Evolutionary conservation across 2,329 filamentous ascomycete species (phyloP), one percentile per base, ranked within the genome.

Genomic region (Aphanocladium album): DNA sequence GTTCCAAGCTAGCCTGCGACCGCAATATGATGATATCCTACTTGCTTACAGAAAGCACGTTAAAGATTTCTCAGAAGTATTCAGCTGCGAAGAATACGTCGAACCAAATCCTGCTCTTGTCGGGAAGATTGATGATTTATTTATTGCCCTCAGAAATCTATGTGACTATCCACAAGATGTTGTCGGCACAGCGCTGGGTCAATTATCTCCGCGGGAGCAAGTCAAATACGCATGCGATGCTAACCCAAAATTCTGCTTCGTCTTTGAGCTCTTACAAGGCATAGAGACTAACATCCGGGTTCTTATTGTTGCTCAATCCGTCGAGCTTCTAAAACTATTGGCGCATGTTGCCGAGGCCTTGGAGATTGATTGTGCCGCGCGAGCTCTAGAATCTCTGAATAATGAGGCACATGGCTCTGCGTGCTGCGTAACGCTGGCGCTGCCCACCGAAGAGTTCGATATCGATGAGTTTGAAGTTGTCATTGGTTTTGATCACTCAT

Each of bases 211-310:
- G 8, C 67, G 70, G 4, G 75, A 79, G 23, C 73, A 77, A 57
- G 79, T 79, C 65, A 85, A 80, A 66, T 82, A 84, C 64, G 78
- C 80, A 1, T 77, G 80, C 60, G 80, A 80, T 57, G 80, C 82
- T 11, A 87, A 85, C 69, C 74, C 82, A 59, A 88, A 88, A 65
- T 84, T 83, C 65, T 79, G 77, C 35, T 88, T 88, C 64, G 66
- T 87, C 6, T 80, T 77, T 49, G 83, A 86, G 63, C 72, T 88
- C 3, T 68, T 87, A 33, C 72, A 79, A 21, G 67, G 70, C 9
- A 67, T 86, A 12, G 69, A 73, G 17, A 69, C 73, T 14, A 73
- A 79, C 12, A 78, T 76, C 41, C 80, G 78, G 39, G 69, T 88
- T 8, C 70, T 86, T 16, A 77, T 88, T 25, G 67, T 88, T 12